Evolutionary conservation across 352 stramenopile genomes (phyloP), one percentile per base, ranked within the genome.

Genomic region (Phytophthora pseudosyringae): DNA sequence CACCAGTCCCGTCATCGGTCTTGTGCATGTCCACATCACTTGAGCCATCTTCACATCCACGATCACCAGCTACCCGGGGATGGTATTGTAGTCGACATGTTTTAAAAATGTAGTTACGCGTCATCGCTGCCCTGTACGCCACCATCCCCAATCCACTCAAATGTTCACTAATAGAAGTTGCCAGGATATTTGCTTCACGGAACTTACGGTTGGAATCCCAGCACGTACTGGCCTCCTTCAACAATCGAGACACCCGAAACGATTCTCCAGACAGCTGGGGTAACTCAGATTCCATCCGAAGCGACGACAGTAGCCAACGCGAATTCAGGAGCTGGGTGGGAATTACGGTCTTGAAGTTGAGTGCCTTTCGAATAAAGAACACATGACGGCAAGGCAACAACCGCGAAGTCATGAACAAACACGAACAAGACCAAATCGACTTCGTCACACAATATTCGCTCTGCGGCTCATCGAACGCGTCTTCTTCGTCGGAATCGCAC

Each of bases 191-290:
- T 7, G 54, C 47, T 31, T 64, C 62, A 15, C 40, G 39, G 29
- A 60, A 64, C 16, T 70, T 64, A 0, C 41, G 32, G 33, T 62
- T 66, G 1, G 46, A 59, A 55, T 63, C 36, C 64, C 56, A 67
- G 4, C 21, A 15, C 11, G 9, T 16, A 39, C 26, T 56, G 4
- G 16, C 16, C 5, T 57, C 15, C 2, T 49, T 3, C 3, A 61
- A 32, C 3, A 70, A 40, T 1, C 10, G 13, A 0, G 8, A n/a
- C 1, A 63, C 44, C 2, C 26, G 29, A 29, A 67, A 67, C 0
- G 33, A 36, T 16, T 47, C 31, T 7, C 41, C 35, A 41, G 28
- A 29, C 9, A 70, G 8, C 1, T 55, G 29, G 0, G 25, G n/a
- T 1, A 65, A 11, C 8, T 50, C 41, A 15, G 31, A 21, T 1